These are phyloP conservation scores for Aschersonia sp. DNA, from an alignment of 2,329 filamentous ascomycete genomes.

Conservation along the genomic window DNA sequence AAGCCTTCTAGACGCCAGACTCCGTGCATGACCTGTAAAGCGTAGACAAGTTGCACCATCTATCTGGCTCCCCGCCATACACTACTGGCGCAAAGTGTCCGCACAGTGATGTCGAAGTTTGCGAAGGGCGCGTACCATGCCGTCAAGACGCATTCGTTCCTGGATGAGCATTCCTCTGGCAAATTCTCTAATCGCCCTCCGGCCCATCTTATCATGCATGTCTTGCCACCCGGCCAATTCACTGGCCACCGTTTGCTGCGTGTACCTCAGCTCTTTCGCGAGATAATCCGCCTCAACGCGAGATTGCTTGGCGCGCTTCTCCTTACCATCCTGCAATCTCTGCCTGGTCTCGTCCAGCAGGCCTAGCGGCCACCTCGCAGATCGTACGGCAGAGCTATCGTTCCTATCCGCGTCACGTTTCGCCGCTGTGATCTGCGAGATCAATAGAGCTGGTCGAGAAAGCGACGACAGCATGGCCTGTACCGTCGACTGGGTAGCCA, in stretches of 20 bases:
- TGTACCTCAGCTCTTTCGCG: conserved; percentile 75
- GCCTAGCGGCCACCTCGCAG: conserved; percentile 65
- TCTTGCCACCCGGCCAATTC: conserved; percentile 94
- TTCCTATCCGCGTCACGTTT: conserved; percentile 67
- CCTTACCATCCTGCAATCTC: conserved; percentile 68
- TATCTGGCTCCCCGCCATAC: too few relatives aligned
- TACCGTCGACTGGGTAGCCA: conserved; percentile 72
- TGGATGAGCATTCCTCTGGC: conserved; percentile 65
- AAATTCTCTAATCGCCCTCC: conserved; percentile 59
- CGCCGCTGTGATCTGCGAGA: conserved; percentile 58
- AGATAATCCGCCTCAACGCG: conserved; percentile 57
- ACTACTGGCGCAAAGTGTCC: not conserved
- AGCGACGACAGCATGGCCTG: conserved; percentile 69
- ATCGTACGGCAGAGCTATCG: conserved; percentile 57
- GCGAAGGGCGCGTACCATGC: conserved; percentile 66
- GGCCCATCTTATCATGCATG: conserved; percentile 63
- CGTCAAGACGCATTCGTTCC: conserved; percentile 66
- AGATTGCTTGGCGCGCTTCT: conserved; percentile 59
- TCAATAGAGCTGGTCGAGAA: conserved; percentile 62
- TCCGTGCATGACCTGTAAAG: too few relatives aligned
- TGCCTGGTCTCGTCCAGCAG: conserved; percentile 79
- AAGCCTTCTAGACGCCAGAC: too few relatives aligned
- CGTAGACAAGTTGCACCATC: too few relatives aligned
- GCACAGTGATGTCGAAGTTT: conserved; percentile 22
- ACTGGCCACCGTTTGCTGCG: conserved; percentile 80